Conservation (phyloP, 495 filamentous ascomycete genomes). For the Hypoxylon trugodes region DNA sequence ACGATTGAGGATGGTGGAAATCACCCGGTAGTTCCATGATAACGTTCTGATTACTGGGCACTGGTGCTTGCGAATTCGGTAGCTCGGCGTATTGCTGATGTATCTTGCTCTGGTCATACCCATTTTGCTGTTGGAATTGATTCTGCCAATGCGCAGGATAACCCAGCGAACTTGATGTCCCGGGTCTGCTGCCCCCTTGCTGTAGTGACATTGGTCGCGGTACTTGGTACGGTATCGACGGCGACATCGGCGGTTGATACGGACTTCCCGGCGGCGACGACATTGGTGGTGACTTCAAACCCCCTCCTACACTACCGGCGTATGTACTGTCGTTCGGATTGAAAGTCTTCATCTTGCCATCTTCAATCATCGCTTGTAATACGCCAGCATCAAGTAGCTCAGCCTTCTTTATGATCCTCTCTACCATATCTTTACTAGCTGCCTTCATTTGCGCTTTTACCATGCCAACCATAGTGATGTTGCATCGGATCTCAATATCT, state of each 20-base stretch:
- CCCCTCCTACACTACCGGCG: constrained; percentile 34
- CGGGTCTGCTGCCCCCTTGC: constrained; percentile 36
- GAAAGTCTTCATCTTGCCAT: constrained; percentile 59
- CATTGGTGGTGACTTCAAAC: constrained; percentile 46
- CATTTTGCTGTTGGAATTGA: constrained; percentile 34
- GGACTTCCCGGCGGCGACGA: constrained; percentile 42
- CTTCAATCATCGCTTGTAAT: constrained; percentile 58
- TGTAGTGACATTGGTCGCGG: constrained; percentile 49
- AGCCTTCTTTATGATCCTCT: constrained; percentile 73
- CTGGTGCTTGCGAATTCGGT: constrained; percentile 5
- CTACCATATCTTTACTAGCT: constrained; percentile 69
- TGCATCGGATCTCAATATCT: constrained; percentile 78
- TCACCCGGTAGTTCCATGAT: constrained; percentile 59
- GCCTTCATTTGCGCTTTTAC: constrained; percentile 76
- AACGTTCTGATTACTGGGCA: constrained; percentile 26
- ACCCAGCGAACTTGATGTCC: constrained; percentile 36
- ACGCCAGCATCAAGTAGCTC: constrained; percentile 59
- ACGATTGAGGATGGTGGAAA: constrained; percentile 46
- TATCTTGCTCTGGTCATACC: constrained; percentile 34
- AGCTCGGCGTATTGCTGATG: constrained; percentile 36
- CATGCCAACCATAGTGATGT: constrained; percentile 70
- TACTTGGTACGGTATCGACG: constrained; percentile 52
- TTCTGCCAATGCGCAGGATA: constrained; percentile 39
- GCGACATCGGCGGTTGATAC: constrained; percentile 46
- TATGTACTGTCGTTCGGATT: constrained; percentile 54